Conservation (phyloP, 176 grass and related monocot genomes). For the Aegilops umbellulata region DNA sequence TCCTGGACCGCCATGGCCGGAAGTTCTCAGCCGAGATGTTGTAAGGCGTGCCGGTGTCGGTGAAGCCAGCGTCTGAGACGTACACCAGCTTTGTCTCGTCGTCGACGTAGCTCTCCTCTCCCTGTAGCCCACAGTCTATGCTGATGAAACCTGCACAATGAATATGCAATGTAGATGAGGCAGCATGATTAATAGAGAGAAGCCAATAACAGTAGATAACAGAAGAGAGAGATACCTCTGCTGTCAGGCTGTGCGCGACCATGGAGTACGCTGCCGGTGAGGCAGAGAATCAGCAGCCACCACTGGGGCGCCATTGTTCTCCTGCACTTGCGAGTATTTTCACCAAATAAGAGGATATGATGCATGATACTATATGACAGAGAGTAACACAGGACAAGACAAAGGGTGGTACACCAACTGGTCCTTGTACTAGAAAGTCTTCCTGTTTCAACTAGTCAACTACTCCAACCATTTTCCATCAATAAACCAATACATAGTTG, state of each 20-base stretch:
- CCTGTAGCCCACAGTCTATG: constrained; percentile 30
- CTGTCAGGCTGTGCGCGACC: constrained; percentile 29
- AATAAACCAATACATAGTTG: no score
- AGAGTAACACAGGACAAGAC: no score
- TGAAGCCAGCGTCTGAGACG: not conserved
- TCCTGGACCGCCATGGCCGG: not conserved
- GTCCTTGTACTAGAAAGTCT: no score
- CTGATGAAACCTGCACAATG: not conserved
- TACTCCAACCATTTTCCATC: not conserved
- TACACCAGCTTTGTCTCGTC: not conserved
- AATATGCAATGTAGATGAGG: not conserved
- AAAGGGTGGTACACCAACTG: no score
- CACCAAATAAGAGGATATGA: no score
- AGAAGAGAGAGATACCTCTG: not conserved
- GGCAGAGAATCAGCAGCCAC: not conserved
- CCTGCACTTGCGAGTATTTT: no score
- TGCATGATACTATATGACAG: no score
- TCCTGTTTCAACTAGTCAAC: no score
- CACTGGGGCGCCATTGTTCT: not conserved
- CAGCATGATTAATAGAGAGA: not conserved
- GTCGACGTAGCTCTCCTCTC: constrained; percentile 31
- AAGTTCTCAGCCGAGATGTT: constrained; percentile 22
- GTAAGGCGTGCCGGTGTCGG: not conserved
- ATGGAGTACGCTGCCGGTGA: not conserved
- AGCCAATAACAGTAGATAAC: not conserved